Evolutionary conservation across 352 stramenopile species (phyloP).

Genomic region (Globisporangium polare): DNA sequence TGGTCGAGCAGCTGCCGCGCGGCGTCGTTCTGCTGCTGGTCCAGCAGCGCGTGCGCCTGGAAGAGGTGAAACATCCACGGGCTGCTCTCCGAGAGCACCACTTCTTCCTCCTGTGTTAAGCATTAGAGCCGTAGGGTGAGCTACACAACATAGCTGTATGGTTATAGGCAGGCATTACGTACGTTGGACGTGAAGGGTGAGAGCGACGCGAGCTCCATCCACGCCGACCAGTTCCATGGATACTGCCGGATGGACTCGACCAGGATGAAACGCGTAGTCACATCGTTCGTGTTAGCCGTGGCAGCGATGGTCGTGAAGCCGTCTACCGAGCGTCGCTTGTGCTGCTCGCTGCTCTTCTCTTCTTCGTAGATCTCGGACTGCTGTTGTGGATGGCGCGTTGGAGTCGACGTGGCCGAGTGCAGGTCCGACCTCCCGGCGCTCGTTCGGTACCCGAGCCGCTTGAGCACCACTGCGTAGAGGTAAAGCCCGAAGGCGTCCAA

Average conservation of each 20-base stretch:
- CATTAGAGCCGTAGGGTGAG: slow-evolving; percentile 12
- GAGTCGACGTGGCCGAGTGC: slow-evolving; percentile 21
- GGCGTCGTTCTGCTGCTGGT: slow-evolving; percentile 75
- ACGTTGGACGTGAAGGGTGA: slow-evolving; percentile 57
- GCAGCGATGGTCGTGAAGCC: slow-evolving; percentile 16
- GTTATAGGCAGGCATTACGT: neutral
- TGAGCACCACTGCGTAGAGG: slow-evolving; percentile 74
- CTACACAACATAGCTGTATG: too few relatives aligned
- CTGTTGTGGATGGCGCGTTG: slow-evolving; percentile 26
- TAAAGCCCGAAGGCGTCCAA: slow-evolving; percentile 81
- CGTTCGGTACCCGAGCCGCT: slow-evolving; percentile 59
- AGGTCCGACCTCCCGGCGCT: slow-evolving; percentile 28
- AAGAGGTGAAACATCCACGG: slow-evolving; percentile 86
- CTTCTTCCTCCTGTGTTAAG: slow-evolving; percentile 50
- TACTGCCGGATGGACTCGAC: slow-evolving; percentile 67
- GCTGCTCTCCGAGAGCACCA: slow-evolving; percentile 38
- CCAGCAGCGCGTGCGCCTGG: slow-evolving; percentile 71
- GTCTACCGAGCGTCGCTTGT: slow-evolving; percentile 13
- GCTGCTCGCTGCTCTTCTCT: slow-evolving; percentile 41
- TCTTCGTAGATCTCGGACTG: slow-evolving; percentile 27
- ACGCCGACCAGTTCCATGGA: slow-evolving; percentile 96
- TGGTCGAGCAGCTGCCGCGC: slow-evolving; percentile 50
- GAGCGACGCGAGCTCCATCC: slow-evolving; percentile 91
- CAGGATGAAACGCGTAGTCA: slow-evolving; percentile 63
- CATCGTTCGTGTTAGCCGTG: slow-evolving; percentile 28